Percentiles rank a stretch among this genome's conserved stretches.
Conservation (phyloP, 2,329 filamentous ascomycete species). For the Fusarium chaquense region DNA sequence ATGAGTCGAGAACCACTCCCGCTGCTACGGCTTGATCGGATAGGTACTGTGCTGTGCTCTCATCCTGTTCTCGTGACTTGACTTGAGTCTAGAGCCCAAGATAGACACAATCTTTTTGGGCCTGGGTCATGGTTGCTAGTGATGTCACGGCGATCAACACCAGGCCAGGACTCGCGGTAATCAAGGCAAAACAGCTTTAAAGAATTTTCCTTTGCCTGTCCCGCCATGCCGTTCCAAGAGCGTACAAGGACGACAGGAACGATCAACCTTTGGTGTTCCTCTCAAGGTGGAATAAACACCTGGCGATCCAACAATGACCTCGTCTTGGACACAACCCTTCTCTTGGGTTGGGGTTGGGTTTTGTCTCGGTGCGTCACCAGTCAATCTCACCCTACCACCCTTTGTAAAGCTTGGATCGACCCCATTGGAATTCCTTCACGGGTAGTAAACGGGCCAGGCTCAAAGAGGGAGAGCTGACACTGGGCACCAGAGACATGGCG, state of each 20-base stretch:
- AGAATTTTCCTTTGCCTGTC: neutral
- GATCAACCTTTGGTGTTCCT: slow-evolving; percentile 13
- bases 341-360: slow-evolving; percentile 19
- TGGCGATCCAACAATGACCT: slow-evolving; percentile 26
- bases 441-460: slow-evolving; percentile 23
- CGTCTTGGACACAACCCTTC: slow-evolving; percentile 8
- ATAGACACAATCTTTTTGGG: slow-evolving; percentile 2
- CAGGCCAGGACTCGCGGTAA: slow-evolving; percentile 29
- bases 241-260: neutral
- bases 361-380: slow-evolving; percentile 35
- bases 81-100: slow-evolving; percentile 11
- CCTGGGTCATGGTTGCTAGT: slow-evolving; percentile 30
- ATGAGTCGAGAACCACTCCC: slow-evolving; percentile 37
- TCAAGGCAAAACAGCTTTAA: slow-evolving; percentile 19
- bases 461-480: slow-evolving; percentile 31
- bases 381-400: slow-evolving; percentile 36
- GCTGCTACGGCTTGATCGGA: slow-evolving; percentile 34
- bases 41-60: slow-evolving; percentile 1
- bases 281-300: slow-evolving; percentile 22
- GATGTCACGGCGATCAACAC: slow-evolving; percentile 59
- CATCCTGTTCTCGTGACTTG: slow-evolving; percentile 32
- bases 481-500: slow-evolving; percentile 31
- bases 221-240: slow-evolving; percentile 1
- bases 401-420: slow-evolving; percentile 15
- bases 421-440: slow-evolving; percentile 32